Evolutionary conservation across 352 stramenopile genomes (phyloP).

Genomic region (Poterioochromonas sp.): DNA sequence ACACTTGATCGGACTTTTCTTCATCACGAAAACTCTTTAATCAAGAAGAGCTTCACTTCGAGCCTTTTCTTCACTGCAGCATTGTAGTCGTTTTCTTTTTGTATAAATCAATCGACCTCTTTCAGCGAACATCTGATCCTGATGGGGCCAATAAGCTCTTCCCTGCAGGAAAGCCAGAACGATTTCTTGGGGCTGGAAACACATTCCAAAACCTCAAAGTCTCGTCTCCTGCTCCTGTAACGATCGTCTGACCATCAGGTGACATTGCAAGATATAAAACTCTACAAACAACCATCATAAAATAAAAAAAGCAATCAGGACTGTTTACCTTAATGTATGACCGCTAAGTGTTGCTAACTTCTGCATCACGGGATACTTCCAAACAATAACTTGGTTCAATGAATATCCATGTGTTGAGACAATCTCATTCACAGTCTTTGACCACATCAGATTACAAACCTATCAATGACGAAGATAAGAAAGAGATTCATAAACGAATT

Average conservation of each 20-base stretch:
- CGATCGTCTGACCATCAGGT: conserved; percentile 89
- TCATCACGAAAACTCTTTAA: too few relatives aligned
- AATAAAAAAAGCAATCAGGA: background rate
- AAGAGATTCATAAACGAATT: background rate
- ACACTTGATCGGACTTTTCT: too few relatives aligned
- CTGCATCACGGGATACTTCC: conserved; percentile 89
- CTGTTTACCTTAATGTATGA: conserved; percentile 50
- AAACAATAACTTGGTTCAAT: conserved; percentile 94
- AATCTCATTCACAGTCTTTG: conserved; percentile 91
- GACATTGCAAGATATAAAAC: conserved; percentile 93
- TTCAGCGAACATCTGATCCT: background rate
- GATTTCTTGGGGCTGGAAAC: conserved; percentile 71
- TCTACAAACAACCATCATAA: conserved; percentile 39
- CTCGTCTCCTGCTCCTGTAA: conserved; percentile 92
- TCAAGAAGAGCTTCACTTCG: too few relatives aligned
- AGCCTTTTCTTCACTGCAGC: too few relatives aligned
- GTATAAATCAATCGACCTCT: too few relatives aligned
- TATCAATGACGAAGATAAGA: conserved; percentile 39
- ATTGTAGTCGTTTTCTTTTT: conserved; percentile 53
- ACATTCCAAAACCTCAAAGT: conserved; percentile 95
- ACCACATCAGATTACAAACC: conserved; percentile 96
- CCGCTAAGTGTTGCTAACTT: conserved; percentile 91
- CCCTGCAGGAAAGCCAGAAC: conserved; percentile 39
- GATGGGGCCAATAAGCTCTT: conserved; percentile 36
- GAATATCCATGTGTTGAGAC: conserved; percentile 97